Evolutionary conservation across 306 rosid species (phyloP).

Genomic region (Hippophae gyantsensis): DNA sequence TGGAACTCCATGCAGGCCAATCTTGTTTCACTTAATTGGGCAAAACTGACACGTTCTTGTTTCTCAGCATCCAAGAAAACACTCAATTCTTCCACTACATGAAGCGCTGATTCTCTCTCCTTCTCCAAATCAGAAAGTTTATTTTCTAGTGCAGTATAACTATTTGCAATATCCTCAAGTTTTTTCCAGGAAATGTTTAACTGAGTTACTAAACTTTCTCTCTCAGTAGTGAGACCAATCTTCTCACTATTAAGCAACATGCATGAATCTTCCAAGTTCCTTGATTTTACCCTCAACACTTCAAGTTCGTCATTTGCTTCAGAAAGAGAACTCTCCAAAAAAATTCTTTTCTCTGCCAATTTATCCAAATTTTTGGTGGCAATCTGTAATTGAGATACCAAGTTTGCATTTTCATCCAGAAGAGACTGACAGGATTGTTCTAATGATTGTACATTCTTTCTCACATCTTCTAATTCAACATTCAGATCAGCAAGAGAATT

Average conservation of each 20-base stretch:
- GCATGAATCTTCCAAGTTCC: conserved; percentile 52
- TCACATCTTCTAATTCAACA: conserved; percentile 56
- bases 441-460: conserved; percentile 48
- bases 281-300: conserved; percentile 54
- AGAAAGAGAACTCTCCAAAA: conserved; percentile 72
- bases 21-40: conserved; percentile 40
- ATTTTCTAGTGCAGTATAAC: conserved; percentile 34
- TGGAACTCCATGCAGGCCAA: conserved; percentile 51
- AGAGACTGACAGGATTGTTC: conserved; percentile 64
- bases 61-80: conserved; percentile 53
- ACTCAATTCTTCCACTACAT: conserved; percentile 58
- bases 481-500: conserved; percentile 71
- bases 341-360: conserved; percentile 48
- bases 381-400: conserved; percentile 59
- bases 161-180: conserved; percentile 46
- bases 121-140: conserved; percentile 41
- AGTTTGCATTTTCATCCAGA: conserved; percentile 50
- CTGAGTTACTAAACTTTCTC: conserved; percentile 51
- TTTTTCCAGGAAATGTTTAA: conserved; percentile 36
- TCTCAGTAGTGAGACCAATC: conserved; percentile 52
- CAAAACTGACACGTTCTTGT: conserved; percentile 49
- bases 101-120: conserved; percentile 64
- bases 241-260: conserved; percentile 53
- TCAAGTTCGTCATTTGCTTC: conserved; percentile 74
- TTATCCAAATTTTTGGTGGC: conserved; percentile 50